A percentile compares a stretch with the other conserved stretches of the same genome.
These are phyloP conservation scores for Aspergillus sp. DNA, from an alignment of 2,329 filamentous ascomycete genomes.

Conservation along the genomic window DNA sequence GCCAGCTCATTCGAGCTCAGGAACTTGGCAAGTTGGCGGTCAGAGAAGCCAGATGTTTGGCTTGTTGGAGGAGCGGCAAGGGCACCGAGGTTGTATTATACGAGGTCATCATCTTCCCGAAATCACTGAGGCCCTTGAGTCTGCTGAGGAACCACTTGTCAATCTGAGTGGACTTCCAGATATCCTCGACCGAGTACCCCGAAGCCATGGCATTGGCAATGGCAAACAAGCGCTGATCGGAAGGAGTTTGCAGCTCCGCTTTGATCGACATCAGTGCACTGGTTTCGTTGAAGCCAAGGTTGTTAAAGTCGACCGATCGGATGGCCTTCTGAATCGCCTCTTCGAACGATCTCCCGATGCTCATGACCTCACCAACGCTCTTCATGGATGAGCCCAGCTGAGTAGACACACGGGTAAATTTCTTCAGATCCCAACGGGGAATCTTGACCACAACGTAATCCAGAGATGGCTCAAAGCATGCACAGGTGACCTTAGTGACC, in stretches of 20 bases:
- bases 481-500: conserved; percentile 89
- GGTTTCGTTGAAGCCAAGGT: conserved; percentile 88
- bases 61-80: conserved; percentile 61
- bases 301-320: conserved; percentile 86
- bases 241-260: conserved; percentile 90
- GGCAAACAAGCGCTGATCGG: conserved; percentile 92
- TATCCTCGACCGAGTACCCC: conserved; percentile 90
- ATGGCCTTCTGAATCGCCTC: conserved; percentile 99
- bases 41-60: conserved; percentile 94
- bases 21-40: conserved; percentile 88
- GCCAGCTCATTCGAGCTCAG: conserved; percentile 91
- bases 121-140: conserved; percentile 83
- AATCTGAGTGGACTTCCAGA: conserved; percentile 97
- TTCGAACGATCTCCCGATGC: conserved; percentile 90
- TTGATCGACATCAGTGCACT: conserved; percentile 91
- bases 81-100: conserved; percentile 59
- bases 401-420: conserved; percentile 93
- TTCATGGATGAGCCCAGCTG: conserved; percentile 98
- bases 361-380: conserved; percentile 99
- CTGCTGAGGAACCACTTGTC: conserved; percentile 97
- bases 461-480: conserved; percentile 95
- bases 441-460: conserved; percentile 99
- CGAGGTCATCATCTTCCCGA: conserved; percentile 66
- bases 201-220: conserved; percentile 96
- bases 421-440: conserved; percentile 96